Conservation (phyloP, 768 basidiomycete genomes). For the Boletus fagicola region DNA sequence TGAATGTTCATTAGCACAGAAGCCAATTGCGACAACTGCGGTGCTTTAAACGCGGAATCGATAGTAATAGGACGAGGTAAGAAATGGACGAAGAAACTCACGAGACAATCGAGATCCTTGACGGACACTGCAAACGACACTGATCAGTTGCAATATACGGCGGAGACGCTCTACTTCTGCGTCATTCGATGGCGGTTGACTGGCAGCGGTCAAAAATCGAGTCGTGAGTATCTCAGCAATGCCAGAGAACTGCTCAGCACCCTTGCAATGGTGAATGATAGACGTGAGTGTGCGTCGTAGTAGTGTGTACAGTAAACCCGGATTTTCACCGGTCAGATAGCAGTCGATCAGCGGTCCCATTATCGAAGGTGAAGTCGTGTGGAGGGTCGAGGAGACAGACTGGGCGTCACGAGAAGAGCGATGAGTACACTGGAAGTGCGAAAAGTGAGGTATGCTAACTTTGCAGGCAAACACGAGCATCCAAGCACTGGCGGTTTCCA, state of each 20-base stretch:
- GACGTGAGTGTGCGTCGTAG: conserved; percentile 75
- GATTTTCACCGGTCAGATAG: conserved; percentile 44
- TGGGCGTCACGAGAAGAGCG: conserved; percentile 22
- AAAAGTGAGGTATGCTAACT: conserved; percentile 37
- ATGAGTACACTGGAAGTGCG: neutral
- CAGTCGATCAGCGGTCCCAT: conserved; percentile 55
- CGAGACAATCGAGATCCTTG: conserved; percentile 68
- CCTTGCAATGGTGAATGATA: conserved; percentile 78
- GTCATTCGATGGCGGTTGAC: conserved; percentile 1
- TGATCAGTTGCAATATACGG: conserved; percentile 55
- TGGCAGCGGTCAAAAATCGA: conserved; percentile 30
- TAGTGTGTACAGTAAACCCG: conserved; percentile 49
- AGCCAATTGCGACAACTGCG: conserved; percentile 38
- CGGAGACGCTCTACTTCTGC: conserved; percentile 40
- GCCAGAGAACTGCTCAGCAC: conserved; percentile 58
- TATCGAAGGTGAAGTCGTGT: conserved; percentile 68
- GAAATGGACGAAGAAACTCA: conserved; percentile 33
- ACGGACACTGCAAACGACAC: conserved; percentile 60
- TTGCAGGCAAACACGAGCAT: conserved; percentile 77
- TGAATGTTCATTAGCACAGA: conserved; percentile 30
- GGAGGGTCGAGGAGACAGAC: conserved; percentile 83
- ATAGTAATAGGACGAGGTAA: conserved; percentile 4
- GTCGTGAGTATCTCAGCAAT: conserved; percentile 54
- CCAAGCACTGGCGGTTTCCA: conserved; percentile 72
- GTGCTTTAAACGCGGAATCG: conserved; percentile 22